Conservation (phyloP, 768 basidiomycete species). For the Nidularia sp. region DNA sequence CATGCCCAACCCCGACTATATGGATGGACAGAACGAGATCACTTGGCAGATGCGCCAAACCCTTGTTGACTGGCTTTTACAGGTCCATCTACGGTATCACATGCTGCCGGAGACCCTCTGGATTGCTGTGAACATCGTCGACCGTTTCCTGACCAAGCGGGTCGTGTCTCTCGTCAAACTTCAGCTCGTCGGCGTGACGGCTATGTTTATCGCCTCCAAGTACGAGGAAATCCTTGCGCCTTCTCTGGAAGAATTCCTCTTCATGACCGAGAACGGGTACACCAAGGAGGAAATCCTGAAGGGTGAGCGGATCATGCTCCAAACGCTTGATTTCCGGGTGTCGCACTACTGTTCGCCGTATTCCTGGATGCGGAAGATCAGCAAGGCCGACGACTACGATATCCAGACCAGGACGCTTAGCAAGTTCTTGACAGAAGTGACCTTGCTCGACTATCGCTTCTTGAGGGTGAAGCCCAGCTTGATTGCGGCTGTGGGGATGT, state of each 20-base stretch:
- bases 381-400: slow-evolving; percentile 98
- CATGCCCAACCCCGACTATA: slow-evolving; percentile 93
- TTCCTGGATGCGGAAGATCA: slow-evolving; percentile 98
- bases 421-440: slow-evolving; percentile 97
- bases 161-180: slow-evolving; percentile 87
- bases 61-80: slow-evolving; percentile 96
- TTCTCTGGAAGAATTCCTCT: slow-evolving; percentile 96
- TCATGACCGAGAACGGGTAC: slow-evolving; percentile 95
- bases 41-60: slow-evolving; percentile 94
- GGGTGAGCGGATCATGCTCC: slow-evolving; percentile 94
- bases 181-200: slow-evolving; percentile 95
- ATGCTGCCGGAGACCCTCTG: slow-evolving; percentile 99
- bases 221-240: slow-evolving; percentile 99
- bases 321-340: slow-evolving; percentile 91
- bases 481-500: slow-evolving; percentile 96
- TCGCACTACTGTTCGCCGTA: slow-evolving; percentile 99
- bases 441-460: slow-evolving; percentile 89
- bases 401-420: slow-evolving; percentile 95
- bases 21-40: slow-evolving; percentile 91
- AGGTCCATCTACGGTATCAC: slow-evolving; percentile 97
- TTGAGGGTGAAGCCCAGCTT: slow-evolving; percentile 90
- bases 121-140: slow-evolving; percentile 97
- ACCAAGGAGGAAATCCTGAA: slow-evolving; percentile 95
- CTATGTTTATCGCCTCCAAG: slow-evolving; percentile 98
- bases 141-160: slow-evolving; percentile 86